Evolutionary conservation across 257 asterid genomes (phyloP).

Genomic region (Petrea volubilis): DNA sequence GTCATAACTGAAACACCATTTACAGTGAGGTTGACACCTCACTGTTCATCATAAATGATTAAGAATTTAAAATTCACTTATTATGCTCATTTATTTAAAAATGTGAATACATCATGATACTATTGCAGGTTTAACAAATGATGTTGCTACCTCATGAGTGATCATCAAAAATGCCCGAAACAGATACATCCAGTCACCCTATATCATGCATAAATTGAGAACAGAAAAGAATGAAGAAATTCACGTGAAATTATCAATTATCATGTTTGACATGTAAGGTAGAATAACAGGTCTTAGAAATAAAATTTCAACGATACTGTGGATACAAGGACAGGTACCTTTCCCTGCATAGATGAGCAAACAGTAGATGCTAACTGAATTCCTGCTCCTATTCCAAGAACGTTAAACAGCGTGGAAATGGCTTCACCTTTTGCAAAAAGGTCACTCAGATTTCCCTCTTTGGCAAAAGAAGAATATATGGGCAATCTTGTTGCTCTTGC

Average conservation of each 20-base stretch:
- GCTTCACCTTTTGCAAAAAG: conserved; percentile 99
- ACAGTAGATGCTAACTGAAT: conserved; percentile 89
- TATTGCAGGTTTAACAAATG: background rate
- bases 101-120: background rate
- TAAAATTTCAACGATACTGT: background rate
- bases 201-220: background rate
- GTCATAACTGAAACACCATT: background rate
- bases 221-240: background rate
- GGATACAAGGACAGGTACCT: conserved; percentile 50
- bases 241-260: background rate
- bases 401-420: conserved; percentile 88
- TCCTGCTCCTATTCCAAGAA: conserved; percentile 89
- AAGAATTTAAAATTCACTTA: background rate
- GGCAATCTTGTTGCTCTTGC: conserved; percentile 99
- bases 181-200: background rate
- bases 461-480: conserved; percentile 92
- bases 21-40: background rate
- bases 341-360: conserved; percentile 89
- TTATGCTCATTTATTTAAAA: background rate
- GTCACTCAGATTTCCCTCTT: conserved; percentile 98
- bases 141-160: background rate
- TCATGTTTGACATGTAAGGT: background rate
- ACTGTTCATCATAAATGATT: background rate
- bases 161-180: conserved; percentile 1
- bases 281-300: background rate